Conservation (phyloP, 169 alveolate genomes). For the Babesia divergens region DNA sequence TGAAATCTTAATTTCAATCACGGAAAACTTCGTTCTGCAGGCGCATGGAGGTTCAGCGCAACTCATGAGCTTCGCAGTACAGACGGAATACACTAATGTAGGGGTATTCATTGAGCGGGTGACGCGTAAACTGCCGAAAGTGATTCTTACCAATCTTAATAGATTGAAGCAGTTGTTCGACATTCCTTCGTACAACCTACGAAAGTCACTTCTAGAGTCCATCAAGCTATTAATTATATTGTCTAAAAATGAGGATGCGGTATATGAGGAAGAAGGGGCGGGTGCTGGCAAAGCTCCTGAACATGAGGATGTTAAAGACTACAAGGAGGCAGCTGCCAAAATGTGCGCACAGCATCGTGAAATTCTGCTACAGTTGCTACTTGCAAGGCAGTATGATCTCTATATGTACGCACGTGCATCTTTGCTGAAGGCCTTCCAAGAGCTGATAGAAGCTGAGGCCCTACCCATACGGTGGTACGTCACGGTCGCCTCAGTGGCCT, state of each 20-base stretch:
- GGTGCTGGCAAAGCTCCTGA: neutral
- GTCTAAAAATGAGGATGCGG: conserved; percentile 22
- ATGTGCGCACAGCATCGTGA: conserved; percentile 43
- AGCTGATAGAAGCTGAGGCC: conserved; percentile 68
- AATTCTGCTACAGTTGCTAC: conserved; percentile 46
- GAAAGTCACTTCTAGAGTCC: conserved; percentile 59
- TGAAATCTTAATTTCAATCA: conserved; percentile 52
- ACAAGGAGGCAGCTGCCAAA: neutral
- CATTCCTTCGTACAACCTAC: conserved; percentile 56
- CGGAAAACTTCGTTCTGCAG: conserved; percentile 62
- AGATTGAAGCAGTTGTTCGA: conserved; percentile 56
- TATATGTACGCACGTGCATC: conserved; percentile 76
- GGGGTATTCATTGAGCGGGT: conserved; percentile 56
- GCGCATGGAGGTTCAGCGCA: conserved; percentile 49
- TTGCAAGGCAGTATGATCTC: conserved; percentile 69
- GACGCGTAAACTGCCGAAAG: conserved; percentile 28
- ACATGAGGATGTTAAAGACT: neutral
- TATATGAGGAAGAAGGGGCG: neutral
- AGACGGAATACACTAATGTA: conserved; percentile 59
- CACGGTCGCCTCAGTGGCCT: conserved; percentile 54
- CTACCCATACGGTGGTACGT: conserved; percentile 70
- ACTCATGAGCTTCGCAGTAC: conserved; percentile 47
- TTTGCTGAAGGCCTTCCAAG: conserved; percentile 67
- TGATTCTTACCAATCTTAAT: conserved; percentile 11
- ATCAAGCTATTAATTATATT: conserved; percentile 32